Percentiles rank a stretch among this genome's conserved stretches.
Evolutionary conservation across 495 filamentous ascomycete genomes (phyloP).

Genomic region (Penicillium silybi): DNA sequence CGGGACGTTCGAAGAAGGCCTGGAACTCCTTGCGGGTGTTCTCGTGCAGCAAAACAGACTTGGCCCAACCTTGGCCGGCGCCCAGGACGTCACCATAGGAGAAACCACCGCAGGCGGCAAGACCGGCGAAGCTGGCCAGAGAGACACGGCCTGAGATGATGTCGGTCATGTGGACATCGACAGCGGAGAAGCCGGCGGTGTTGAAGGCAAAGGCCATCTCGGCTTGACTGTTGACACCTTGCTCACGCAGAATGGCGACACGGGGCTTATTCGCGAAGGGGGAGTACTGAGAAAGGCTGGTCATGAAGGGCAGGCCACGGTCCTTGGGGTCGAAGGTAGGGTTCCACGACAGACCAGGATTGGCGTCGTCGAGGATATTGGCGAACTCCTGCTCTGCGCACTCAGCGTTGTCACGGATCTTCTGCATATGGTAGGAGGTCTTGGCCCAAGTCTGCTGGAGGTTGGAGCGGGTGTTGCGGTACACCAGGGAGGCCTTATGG

Average conservation of each 20-base stretch:
- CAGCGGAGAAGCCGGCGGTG: slow-evolving; percentile 80
- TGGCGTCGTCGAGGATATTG: slow-evolving; percentile 66
- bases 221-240: slow-evolving; percentile 90
- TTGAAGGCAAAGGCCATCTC: slow-evolving; percentile 98
- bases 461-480: slow-evolving; percentile 61
- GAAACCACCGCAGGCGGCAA: slow-evolving; percentile 95
- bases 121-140: slow-evolving; percentile 75
- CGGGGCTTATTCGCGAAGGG: slow-evolving; percentile 70
- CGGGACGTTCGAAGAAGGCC: slow-evolving; percentile 78
- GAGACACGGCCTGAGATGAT: slow-evolving; percentile 73
- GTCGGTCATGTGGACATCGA: slow-evolving; percentile 98
- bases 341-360: slow-evolving; percentile 84
- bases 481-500: slow-evolving; percentile 62
- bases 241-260: slow-evolving; percentile 91
- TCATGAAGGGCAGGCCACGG: slow-evolving; percentile 63
- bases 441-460: slow-evolving; percentile 87
- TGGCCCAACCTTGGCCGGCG: slow-evolving; percentile 95
- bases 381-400: slow-evolving; percentile 85
- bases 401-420: slow-evolving; percentile 78
- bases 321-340: slow-evolving; percentile 79
- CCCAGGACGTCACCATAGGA: slow-evolving; percentile 96
- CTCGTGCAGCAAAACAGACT: slow-evolving; percentile 80
- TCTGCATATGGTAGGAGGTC: slow-evolving; percentile 90
- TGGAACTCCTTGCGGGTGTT: slow-evolving; percentile 73
- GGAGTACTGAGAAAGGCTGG: slow-evolving; percentile 56